A percentile compares a stretch with the other conserved stretches of the same genome.
Conservation (phyloP, 2,329 filamentous ascomycete species). For the Coniella vitis region DNA sequence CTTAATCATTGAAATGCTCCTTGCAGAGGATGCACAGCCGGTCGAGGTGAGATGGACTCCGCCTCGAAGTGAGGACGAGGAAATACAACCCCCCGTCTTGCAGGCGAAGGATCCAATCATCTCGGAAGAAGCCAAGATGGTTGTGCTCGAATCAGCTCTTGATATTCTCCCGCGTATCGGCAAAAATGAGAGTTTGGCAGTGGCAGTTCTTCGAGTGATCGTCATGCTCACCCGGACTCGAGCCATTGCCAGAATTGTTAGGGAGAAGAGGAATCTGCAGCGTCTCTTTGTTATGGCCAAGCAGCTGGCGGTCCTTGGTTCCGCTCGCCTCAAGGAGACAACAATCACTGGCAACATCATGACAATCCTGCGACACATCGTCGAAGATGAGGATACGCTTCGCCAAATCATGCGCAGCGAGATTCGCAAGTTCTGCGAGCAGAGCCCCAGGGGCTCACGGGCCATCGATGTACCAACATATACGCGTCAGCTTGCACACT, state of each 20-base stretch:
- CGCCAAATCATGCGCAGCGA: slow-evolving; percentile 89
- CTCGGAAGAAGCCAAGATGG: slow-evolving; percentile 56
- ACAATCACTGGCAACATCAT: slow-evolving; percentile 60
- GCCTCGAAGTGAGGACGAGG: slow-evolving; percentile 43
- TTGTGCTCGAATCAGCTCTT: slow-evolving; percentile 70
- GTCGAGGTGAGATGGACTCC: slow-evolving; percentile 63
- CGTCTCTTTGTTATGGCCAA: slow-evolving; percentile 92
- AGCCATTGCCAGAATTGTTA: slow-evolving; percentile 65
- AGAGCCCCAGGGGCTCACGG: slow-evolving; percentile 45
- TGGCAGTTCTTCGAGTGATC: slow-evolving; percentile 75
- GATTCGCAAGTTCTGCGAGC: slow-evolving; percentile 71
- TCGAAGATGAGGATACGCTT: slow-evolving; percentile 88
- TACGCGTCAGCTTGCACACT: slow-evolving; percentile 68
- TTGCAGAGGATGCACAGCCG: slow-evolving; percentile 85
- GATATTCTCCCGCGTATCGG: slow-evolving; percentile 79
- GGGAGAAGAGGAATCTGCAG: slow-evolving; percentile 83
- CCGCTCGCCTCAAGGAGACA: slow-evolving; percentile 59
- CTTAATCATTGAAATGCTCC: slow-evolving; percentile 79
- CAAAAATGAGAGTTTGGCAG: slow-evolving; percentile 77
- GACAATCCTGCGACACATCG: slow-evolving; percentile 81
- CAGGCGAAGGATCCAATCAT: slow-evolving; percentile 56
- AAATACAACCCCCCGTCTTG: slow-evolving; percentile 48
- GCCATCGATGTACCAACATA: slow-evolving; percentile 65
- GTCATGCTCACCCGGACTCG: slow-evolving; percentile 82
- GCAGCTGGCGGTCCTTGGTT: slow-evolving; percentile 74